Evolutionary conservation across 2,329 filamentous ascomycete genomes (phyloP), one percentile per base, ranked within the genome.

Genomic region (Paramyrothecium roridum): DNA sequence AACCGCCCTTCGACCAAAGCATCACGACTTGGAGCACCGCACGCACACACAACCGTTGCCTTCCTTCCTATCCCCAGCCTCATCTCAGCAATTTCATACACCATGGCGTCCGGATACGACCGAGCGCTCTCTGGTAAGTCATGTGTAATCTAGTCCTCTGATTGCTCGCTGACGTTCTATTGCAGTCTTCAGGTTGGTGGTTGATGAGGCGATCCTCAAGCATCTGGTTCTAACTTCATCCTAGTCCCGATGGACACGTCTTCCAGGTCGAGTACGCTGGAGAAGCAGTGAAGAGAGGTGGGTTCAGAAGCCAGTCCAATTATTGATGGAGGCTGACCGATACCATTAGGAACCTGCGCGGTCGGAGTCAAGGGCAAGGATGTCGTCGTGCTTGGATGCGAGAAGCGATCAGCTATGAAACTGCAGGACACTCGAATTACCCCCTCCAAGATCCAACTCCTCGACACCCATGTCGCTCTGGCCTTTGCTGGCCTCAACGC

Each of bases 241-340:
- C 50, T 70, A 98, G 93, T 85, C 95, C 95, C 70, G 95, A 99
- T 79, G 95, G 95, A 77, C 95, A 99, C 81, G 95, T 99, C 69
- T 99, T 99, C 80, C 95, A 99, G 78, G 95, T 99, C 70, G 95
- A 99, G 83, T 99, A 99, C 84, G 95, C 95, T 55, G 89, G 96
- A 65, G 95, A 99, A 80, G 95, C 95, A 64, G 95, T 99, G 65
- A 99, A 99, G 83, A 81, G 95, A 91, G 95, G 93, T 95, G 79
- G 57, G 72, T 66, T 16, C 20, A 48, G 6, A 20, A 13, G 12
- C 4, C 19, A 20, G 3, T 21, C 4, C 43, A 17, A 54, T 48
- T 53, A 49, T 46, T 37, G 52, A 50, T 40, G 49, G n/a, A 21
- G 30, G 30, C 22, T 52, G 19, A 59, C 49, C 49, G 53, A 62